Evolutionary conservation across 306 rosid genomes (phyloP), one percentile per base, ranked within the genome.

Genomic region (Vigna hirtella): DNA sequence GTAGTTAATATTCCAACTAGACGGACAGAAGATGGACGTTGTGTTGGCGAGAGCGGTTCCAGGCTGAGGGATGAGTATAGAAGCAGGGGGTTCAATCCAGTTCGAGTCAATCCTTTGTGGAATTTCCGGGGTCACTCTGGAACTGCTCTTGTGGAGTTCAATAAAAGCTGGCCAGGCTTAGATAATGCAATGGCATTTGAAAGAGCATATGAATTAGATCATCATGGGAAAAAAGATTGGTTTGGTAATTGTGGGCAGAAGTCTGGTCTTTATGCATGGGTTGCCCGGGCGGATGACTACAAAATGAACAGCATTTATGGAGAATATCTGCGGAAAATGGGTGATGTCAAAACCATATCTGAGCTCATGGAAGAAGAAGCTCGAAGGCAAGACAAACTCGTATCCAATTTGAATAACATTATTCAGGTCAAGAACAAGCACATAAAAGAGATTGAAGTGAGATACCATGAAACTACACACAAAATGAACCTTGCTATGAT

Each of bases 251-350:
- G 79, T 53, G 87, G 69, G 77, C 83, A 69, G 76, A 89, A 88
- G 77, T 79, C 83, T 49, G 99, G 98, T 74, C 89, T 93, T 57
- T 96, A 90, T 86, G 99, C 84, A 47, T 96, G 99, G 99, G 96
- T 93, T 85, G 99, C 99, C 22, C 93, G 97, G 53, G 89, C 82
- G 12, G 93, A 91, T 72, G 99, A 96, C 83, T 96, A 93, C 84
- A 86, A 85, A 28, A 64, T 53, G 59, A 84, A 59, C 72, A 88
- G 76, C 69, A 80, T 90, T 42, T 83, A 91, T 49, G 99, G 98
- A 11, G 99, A 96, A 78, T 61, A 93, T 77, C 83, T 96, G 64
- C 87, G 93, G 9, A 96, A 86, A 89, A 89, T 79, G 91, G 93
- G 89, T 5, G 91, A 96, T 84, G 86, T 96, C 52, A 96, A 87